These are phyloP conservation scores for Candida boidinii DNA, from an alignment of 805 yeast species.

Conservation along the genomic window DNA sequence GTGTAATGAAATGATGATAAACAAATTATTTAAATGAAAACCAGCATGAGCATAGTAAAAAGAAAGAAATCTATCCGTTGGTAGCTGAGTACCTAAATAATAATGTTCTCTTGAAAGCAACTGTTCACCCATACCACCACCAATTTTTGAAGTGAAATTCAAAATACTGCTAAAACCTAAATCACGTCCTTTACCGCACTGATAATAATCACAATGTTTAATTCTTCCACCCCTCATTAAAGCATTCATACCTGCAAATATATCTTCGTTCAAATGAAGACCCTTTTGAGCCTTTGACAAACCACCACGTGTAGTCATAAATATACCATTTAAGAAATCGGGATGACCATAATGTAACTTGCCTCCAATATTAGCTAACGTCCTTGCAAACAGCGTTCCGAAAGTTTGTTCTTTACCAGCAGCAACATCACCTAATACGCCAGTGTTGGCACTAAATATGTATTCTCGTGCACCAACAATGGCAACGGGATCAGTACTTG, in stretches of 20 bases:
- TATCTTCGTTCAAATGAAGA: slow-evolving; percentile 87
- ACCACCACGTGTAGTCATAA: slow-evolving; percentile 95
- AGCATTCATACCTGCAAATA: slow-evolving; percentile 92
- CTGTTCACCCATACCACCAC: slow-evolving; percentile 99
- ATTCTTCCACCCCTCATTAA: slow-evolving; percentile 85
- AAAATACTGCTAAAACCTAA: slow-evolving; percentile 87
- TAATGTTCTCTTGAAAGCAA: slow-evolving; percentile 86
- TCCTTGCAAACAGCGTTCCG: slow-evolving; percentile 91
- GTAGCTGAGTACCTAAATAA: slow-evolving; percentile 81
- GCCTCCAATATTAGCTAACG: slow-evolving; percentile 89
- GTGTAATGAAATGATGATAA: slow-evolving; percentile 82
- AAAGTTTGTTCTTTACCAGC: slow-evolving; percentile 97
- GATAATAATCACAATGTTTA: slow-evolving; percentile 92
- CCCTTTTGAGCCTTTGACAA: slow-evolving; percentile 93
- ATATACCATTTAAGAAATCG: slow-evolving; percentile 82
- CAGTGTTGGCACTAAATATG: slow-evolving; percentile 87
- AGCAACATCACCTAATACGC: slow-evolving; percentile 90
- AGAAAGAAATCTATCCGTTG: slow-evolving; percentile 82
- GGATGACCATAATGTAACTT: slow-evolving; percentile 96
- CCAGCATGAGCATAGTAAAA: slow-evolving; percentile 97
- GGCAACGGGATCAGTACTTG: slow-evolving; percentile 57
- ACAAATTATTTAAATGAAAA: slow-evolving; percentile 84
- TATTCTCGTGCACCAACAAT: slow-evolving; percentile 94
- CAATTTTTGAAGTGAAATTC: slow-evolving; percentile 91
- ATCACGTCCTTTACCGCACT: slow-evolving; percentile 96